These are phyloP conservation scores for Clitopilus hobsonii DNA, from an alignment of 768 basidiomycete genomes.

Conservation along the genomic window DNA sequence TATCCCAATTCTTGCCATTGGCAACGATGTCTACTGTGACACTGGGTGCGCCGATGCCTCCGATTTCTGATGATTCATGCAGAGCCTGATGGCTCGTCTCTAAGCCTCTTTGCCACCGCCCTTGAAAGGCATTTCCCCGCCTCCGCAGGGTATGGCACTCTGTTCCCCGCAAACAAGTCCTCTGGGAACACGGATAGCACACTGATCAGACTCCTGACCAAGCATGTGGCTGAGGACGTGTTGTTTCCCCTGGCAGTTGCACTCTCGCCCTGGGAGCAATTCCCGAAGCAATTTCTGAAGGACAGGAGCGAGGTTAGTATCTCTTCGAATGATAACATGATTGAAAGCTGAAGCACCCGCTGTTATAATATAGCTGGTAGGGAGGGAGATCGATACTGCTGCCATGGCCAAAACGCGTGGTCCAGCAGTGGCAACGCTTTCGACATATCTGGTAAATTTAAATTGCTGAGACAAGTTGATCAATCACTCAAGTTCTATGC, in stretches of 20 bases:
- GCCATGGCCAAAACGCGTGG: neutral
- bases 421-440: constrained; percentile 29
- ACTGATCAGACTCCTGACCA: constrained; percentile 42
- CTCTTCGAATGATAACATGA: neutral
- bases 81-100: no score
- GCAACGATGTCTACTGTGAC: constrained; percentile 59
- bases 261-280: constrained; percentile 43
- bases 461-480: neutral
- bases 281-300: constrained; percentile 40
- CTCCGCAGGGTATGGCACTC: constrained; percentile 38
- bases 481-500: neutral
- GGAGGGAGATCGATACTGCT: neutral
- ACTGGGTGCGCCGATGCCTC: constrained; percentile 29
- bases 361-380: constrained; percentile 20
- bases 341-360: constrained; percentile 21
- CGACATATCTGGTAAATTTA: constrained; percentile 41
- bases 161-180: constrained; percentile 43
- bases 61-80: no score
- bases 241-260: constrained; percentile 36
- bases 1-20: constrained; percentile 57
- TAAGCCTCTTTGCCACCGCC: constrained; percentile 40
- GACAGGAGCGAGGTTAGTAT: constrained; percentile 42
- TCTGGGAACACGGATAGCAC: constrained; percentile 38
- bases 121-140: constrained; percentile 55
- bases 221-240: constrained; percentile 37